Base-by-base conservation (phyloP, 768 basidiomycete genomes). In the Crassisporium funariophilum region DNA sequence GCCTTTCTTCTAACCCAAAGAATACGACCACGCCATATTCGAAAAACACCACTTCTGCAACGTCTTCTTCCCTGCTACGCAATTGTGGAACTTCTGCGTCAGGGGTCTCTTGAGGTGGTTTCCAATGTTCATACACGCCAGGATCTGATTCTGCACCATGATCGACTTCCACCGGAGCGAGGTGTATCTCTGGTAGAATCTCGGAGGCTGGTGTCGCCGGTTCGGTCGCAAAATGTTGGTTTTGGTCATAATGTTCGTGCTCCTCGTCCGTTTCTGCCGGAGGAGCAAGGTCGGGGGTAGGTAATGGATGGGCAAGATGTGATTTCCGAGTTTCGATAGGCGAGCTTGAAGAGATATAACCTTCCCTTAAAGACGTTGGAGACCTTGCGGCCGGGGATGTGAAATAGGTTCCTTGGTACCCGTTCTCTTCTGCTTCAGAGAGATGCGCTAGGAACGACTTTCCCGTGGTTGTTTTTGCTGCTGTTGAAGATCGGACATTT, bases 21-120 rank as follows among this genome's bases (percentile, higher is more conserved):
- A 97, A 97, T 0, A 97, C 94, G 0, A 81, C 83, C 1, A 97
- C 95, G 13, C 95, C 95, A 61, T 95, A 91, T 25, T 83, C 79
- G 49, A 92, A 91, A 63, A 91, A 89, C 6, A 91, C 75, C 0
- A 77, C 86, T 59, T 91, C 88, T 0, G 83, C 88, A 25, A 86
- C 72, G 12, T 81, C 76, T 7, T 81, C 78, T 15, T 78, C 75
- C 0, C 49, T 44, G 12, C 53, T 33, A 33, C 50, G 47, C 4
- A 58, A 15, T 15, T 52, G 61, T 2, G 58, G 49, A 15, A 52
- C 46, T 13, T 47, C 51, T 22, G 19, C 17, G 17, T 43, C 49
- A 5, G 36, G 36, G 1, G 35, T 35, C 10, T 47, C 39, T 4
- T 34, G 29, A 5, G 41, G 35, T 5, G 46, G 11, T 15, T 50